Evolutionary conservation across 805 yeast genomes (phyloP).

Genomic region (Suhomyces emberorum): DNA sequence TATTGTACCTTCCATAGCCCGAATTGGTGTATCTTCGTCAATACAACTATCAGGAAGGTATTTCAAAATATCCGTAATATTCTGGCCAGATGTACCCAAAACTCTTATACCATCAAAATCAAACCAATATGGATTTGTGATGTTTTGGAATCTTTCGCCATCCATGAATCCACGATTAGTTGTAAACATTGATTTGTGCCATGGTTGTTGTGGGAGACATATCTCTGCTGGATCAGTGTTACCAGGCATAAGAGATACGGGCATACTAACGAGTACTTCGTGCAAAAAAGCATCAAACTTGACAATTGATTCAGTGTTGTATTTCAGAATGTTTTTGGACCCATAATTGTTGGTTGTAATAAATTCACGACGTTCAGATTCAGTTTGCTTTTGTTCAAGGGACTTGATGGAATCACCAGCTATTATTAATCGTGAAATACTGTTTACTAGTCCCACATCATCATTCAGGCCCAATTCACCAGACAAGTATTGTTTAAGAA

Average conservation of each 20-base stretch:
- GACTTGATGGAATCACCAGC: constrained; percentile 67
- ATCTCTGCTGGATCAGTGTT: constrained; percentile 78
- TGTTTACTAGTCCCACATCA: constrained; percentile 21
- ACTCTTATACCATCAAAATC: constrained; percentile 42
- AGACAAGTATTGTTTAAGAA: constrained; percentile 64
- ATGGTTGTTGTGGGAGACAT: constrained; percentile 83
- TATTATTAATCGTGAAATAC: constrained; percentile 53
- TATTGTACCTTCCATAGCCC: constrained; percentile 59
- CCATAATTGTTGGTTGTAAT: constrained; percentile 46
- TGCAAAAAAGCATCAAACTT: constrained; percentile 58
- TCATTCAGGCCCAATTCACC: constrained; percentile 58
- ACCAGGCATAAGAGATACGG: constrained; percentile 84
- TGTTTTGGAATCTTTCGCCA: constrained; percentile 23
- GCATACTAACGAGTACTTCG: constrained; percentile 55
- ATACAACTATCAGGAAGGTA: constrained; percentile 35
- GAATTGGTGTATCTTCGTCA: constrained; percentile 20
- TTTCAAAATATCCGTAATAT: constrained; percentile 70
- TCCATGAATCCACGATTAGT: constrained; percentile 38
- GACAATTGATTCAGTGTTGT: constrained; percentile 45
- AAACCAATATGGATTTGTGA: constrained; percentile 70
- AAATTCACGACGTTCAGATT: constrained; percentile 22
- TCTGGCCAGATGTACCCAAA: constrained; percentile 83
- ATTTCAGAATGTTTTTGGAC: constrained; percentile 51
- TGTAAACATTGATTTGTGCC: constrained; percentile 74
- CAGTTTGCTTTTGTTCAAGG: constrained; percentile 20